Conservation (phyloP, 192 early-diverging fungal genomes). For the Coemansia sp. region DNA sequence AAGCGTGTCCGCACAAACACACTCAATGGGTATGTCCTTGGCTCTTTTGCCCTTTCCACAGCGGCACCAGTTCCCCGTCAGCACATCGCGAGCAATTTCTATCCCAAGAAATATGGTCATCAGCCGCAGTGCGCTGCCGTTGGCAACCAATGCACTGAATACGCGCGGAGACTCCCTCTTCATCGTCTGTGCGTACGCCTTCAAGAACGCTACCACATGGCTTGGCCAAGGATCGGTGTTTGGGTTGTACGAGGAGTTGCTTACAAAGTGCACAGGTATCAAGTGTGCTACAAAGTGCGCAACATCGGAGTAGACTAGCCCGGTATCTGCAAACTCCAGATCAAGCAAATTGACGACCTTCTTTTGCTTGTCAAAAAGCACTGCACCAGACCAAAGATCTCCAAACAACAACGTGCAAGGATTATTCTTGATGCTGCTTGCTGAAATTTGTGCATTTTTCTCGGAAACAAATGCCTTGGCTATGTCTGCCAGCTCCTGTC, state of each 20-base stretch:
- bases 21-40: conserved; percentile 14
- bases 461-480: neutral
- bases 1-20: conserved; percentile 21
- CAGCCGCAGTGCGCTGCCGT: conserved; percentile 7
- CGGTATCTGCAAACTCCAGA: conserved; percentile 33
- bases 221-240: conserved; percentile 23
- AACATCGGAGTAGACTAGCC: conserved; percentile 22
- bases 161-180: conserved; percentile 6
- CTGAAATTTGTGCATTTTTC: neutral
- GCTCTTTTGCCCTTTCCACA: conserved; percentile 10
- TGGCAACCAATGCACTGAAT: conserved; percentile 2
- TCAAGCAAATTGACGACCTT: conserved; percentile 23
- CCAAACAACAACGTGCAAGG: conserved; percentile 32
- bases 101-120: conserved; percentile 26
- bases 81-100: conserved; percentile 32
- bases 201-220: conserved; percentile 19
- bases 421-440: neutral
- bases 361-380: conserved; percentile 15
- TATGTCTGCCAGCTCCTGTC: conserved; percentile 16
- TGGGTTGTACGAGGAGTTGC: conserved; percentile 20
- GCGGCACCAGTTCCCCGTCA: conserved; percentile 44
- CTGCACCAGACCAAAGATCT: conserved; percentile 33
- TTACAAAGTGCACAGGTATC: conserved; percentile 23
- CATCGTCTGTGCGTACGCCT: conserved; percentile 13
- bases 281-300: conserved; percentile 38